A percentile compares a stretch with the other conserved stretches of the same genome.
phyloP scores from a whole-genome alignment of 345 rosid species.

The Gossypium ekmanianum region DNA sequence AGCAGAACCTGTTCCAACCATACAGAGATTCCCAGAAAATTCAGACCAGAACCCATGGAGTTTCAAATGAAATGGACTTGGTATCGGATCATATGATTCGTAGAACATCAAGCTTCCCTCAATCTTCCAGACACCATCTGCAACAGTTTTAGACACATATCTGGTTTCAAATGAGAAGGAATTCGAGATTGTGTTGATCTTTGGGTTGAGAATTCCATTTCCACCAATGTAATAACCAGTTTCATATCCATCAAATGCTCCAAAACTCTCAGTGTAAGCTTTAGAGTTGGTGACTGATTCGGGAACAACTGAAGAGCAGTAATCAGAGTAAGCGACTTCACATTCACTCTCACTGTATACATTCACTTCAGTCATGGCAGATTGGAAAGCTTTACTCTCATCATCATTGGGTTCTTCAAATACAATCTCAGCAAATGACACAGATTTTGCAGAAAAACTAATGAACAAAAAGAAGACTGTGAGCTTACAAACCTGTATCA shows the following conservation, averaged over 20 bases:
- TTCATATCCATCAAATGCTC: too few relatives aligned
- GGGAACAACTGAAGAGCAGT: background rate
- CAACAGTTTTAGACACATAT: conserved; percentile 5
- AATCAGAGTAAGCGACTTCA: background rate
- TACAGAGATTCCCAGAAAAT: too few relatives aligned
- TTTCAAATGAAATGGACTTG: too few relatives aligned
- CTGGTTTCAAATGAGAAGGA: conserved; percentile 5
- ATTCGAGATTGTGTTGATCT: background rate
- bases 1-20: too few relatives aligned
- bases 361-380: too few relatives aligned
- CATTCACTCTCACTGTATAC: background rate
- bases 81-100: background rate
- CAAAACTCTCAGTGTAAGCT: too few relatives aligned
- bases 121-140: conserved; percentile 17
- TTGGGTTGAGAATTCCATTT: background rate
- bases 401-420: background rate
- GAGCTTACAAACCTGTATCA: too few relatives aligned
- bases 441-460: too few relatives aligned
- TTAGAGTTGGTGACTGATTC: background rate
- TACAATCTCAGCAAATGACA: too few relatives aligned
- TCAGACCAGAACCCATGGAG: too few relatives aligned
- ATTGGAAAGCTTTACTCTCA: background rate
- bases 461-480: too few relatives aligned
- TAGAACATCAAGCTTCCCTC: conserved; percentile 19
- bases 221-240: background rate